phyloP scores from a whole-genome alignment of 2,329 filamentous ascomycete genomes.

The Cercospora zeae-maydis region DNA sequence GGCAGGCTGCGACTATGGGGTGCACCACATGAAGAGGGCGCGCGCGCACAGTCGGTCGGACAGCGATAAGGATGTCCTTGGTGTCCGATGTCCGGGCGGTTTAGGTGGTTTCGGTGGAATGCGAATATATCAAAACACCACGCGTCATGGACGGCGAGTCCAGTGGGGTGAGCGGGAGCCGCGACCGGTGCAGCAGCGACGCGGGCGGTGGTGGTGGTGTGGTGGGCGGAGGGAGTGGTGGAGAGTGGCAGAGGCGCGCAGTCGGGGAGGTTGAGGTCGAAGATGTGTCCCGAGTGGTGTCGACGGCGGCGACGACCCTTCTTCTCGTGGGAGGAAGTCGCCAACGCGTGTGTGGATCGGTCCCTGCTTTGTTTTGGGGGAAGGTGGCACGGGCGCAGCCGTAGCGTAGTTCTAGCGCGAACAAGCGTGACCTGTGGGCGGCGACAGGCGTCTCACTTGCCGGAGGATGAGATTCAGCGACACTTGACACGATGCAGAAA shows the following conservation, averaged over 20 bases:
- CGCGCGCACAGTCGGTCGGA: constrained; percentile 17
- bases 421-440: not conserved
- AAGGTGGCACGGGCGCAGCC: not conserved
- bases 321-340: not conserved
- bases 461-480: not conserved
- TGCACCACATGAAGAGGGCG: constrained; percentile 14
- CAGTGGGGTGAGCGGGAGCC: constrained; percentile 2
- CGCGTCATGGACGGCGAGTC: constrained; percentile 13
- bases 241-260: constrained; percentile 9
- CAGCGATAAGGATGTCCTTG: constrained; percentile 25
- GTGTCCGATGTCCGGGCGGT: constrained; percentile 14
- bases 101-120: constrained; percentile 24
- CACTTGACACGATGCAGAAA: not conserved
- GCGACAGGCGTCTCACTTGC: not conserved
- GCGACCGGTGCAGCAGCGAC: constrained; percentile 1
- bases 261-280: no score
- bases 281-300: no score
- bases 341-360: not conserved
- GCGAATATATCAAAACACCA: constrained; percentile 15
- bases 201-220: not conserved
- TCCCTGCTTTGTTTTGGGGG: constrained; percentile 1
- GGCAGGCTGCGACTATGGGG: constrained; percentile 16
- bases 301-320: constrained; percentile 1
- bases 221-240: not conserved
- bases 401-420: not conserved